phyloP scores from a whole-genome alignment of 2,329 filamentous ascomycete genomes.

The Colletotrichum liaoningense region DNA sequence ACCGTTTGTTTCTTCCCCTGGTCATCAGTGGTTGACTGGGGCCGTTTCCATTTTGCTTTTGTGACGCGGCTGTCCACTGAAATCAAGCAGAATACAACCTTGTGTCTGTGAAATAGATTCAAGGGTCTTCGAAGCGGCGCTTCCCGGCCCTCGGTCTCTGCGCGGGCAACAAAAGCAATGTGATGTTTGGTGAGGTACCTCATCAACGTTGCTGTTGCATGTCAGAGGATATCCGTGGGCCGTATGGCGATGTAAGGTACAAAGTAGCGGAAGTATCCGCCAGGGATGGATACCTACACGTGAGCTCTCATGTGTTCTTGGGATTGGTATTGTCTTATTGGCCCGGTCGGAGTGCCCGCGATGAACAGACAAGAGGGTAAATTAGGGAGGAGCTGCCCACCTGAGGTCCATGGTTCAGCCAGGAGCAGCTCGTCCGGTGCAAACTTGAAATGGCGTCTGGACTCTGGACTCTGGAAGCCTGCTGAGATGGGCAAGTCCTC shows the following conservation, averaged over 20 bases:
- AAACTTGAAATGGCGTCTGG: not conserved
- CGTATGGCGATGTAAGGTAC: too few relatives aligned
- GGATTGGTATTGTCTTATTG: not conserved
- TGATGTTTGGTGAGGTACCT: not conserved
- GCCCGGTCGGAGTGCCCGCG: not conserved
- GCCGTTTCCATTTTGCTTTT: not conserved
- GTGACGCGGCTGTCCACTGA: not conserved
- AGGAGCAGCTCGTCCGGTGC: not conserved
- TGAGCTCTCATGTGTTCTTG: not conserved
- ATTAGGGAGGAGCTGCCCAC: not conserved
- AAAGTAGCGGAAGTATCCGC: too few relatives aligned
- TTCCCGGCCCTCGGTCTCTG: not conserved
- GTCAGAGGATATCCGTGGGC: too few relatives aligned
- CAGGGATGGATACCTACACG: not conserved
- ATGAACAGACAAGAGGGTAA: not conserved
- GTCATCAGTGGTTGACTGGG: not conserved
- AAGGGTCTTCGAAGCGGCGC: not conserved
- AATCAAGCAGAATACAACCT: not conserved
- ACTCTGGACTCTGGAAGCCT: not conserved
- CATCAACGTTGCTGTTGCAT: not conserved
- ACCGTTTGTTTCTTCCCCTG: constrained; percentile 13
- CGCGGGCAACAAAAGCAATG: not conserved
- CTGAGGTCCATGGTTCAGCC: not conserved
- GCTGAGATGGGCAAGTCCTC: not conserved
- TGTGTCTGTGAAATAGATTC: not conserved